Evolutionary conservation across 192 early-diverging fungal species (phyloP).

Genomic region (Neocallimastix lanati): DNA sequence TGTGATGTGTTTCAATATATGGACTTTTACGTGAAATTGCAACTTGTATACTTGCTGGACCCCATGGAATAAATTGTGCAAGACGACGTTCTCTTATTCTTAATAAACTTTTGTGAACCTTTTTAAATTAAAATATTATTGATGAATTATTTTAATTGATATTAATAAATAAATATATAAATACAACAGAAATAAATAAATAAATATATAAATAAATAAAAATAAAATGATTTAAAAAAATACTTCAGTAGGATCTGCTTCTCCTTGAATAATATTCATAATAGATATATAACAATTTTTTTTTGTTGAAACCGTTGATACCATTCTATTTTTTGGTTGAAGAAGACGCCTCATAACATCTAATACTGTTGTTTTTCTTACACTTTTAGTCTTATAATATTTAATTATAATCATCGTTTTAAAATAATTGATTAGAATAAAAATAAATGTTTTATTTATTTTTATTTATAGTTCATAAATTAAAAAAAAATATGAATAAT

Average conservation of each 20-base stretch:
- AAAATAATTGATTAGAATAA: no score
- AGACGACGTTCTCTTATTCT: slow-evolving; percentile 83
- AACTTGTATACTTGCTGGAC: slow-evolving; percentile 95
- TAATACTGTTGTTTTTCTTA: slow-evolving; percentile 89
- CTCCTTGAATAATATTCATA: slow-evolving; percentile 97
- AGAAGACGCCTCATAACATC: slow-evolving; percentile 94
- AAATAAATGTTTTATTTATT: no score
- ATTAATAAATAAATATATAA: slow-evolving; percentile 6
- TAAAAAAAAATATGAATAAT: no score
- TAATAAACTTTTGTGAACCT: slow-evolving; percentile 94
- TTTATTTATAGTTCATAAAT: no score
- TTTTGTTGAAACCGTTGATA: slow-evolving; percentile 78
- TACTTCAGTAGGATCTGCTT: slow-evolving; percentile 92
- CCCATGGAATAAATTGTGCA: slow-evolving; percentile 98
- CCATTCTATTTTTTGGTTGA: slow-evolving; percentile 95
- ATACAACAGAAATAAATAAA: no score
- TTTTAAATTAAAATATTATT: background rate
- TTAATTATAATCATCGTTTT: no score
- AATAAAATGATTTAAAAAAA: background rate
- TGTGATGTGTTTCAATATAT: slow-evolving; percentile 76
- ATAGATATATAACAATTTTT: slow-evolving; percentile 93
- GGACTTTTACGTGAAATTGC: slow-evolving; percentile 85
- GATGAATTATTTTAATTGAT: no score
- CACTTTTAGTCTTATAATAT: slow-evolving; percentile 76
- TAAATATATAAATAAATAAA: slow-evolving; percentile 4